phyloP scores from a whole-genome alignment of 495 filamentous ascomycete genomes.

The Cetradonia linearis region DNA sequence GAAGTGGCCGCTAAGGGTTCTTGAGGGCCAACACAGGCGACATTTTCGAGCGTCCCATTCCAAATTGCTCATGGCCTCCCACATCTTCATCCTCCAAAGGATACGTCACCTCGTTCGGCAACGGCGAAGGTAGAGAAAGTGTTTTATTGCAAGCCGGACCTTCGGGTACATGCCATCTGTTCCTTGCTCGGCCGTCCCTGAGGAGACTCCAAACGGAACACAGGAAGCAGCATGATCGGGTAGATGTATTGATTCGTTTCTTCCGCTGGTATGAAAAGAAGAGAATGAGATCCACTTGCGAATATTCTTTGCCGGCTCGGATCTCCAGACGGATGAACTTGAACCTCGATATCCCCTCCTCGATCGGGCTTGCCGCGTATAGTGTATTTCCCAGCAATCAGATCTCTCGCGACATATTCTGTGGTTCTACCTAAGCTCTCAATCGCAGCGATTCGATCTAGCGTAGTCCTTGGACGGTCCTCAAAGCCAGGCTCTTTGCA shows the following conservation, averaged over 20 bases:
- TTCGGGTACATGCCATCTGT: neutral
- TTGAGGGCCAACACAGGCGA: too few species aligned
- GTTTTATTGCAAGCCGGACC: neutral
- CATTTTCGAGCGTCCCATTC: neutral
- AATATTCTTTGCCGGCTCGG: neutral
- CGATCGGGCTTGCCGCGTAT: constrained; percentile 36
- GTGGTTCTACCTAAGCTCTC: constrained; percentile 87
- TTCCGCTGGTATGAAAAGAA: neutral
- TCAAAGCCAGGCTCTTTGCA: constrained; percentile 64
- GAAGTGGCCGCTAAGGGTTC: neutral
- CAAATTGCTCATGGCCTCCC: neutral
- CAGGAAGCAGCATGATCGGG: neutral
- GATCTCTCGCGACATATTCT: constrained; percentile 81
- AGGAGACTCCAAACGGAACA: neutral
- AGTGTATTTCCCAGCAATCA: constrained; percentile 65
- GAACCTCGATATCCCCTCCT: constrained; percentile 15
- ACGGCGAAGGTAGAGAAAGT: neutral
- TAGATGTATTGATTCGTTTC: neutral
- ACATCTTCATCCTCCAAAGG: neutral
- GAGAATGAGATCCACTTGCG: neutral
- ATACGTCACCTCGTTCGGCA: neutral
- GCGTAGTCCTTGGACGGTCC: constrained; percentile 67
- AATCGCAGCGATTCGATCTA: constrained; percentile 77
- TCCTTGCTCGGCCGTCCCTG: neutral
- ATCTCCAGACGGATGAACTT: neutral